A percentile compares a stretch with the other conserved stretches of the same genome.
Evolutionary conservation across 805 yeast genomes (phyloP).

Genomic region (Sugiyamaella chiloensis): DNA sequence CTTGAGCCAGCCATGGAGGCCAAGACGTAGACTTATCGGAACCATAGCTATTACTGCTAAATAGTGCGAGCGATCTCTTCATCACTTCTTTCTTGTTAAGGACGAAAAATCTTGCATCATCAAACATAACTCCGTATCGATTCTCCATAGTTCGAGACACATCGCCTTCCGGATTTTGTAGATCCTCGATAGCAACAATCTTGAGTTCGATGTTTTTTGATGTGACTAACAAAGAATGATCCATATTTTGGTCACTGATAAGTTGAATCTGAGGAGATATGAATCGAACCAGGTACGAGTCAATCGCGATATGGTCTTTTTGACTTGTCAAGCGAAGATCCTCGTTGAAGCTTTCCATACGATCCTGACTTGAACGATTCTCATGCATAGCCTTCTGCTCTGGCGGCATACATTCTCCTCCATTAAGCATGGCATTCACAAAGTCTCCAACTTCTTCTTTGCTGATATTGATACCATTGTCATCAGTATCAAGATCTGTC

Average conservation of each 20-base stretch:
- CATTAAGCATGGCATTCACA: not conserved
- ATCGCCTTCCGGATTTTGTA: constrained; percentile 40
- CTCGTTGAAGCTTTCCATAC: constrained; percentile 43
- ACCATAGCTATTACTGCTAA: constrained; percentile 58
- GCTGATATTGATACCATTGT: constrained; percentile 3
- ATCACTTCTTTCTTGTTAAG: constrained; percentile 51
- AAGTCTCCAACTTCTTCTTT: constrained; percentile 14
- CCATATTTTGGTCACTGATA: constrained; percentile 48
- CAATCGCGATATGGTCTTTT: constrained; percentile 34
- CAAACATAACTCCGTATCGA: constrained; percentile 64
- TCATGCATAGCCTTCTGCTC: not conserved
- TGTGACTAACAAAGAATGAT: constrained; percentile 63
- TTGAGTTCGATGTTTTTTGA: constrained; percentile 70
- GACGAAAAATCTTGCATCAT: constrained; percentile 70
- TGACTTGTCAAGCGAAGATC: constrained; percentile 44
- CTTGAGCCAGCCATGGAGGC: constrained; percentile 91
- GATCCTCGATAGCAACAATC: constrained; percentile 60
- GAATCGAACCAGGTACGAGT: constrained; percentile 63
- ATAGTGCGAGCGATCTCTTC: constrained; percentile 41
- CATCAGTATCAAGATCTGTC: constrained; percentile 9
- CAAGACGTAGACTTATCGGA: constrained; percentile 48
- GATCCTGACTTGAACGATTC: constrained; percentile 11
- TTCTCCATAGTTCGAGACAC: constrained; percentile 53
- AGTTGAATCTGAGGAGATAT: constrained; percentile 82
- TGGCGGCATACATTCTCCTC: not conserved